Evolutionary conservation across 306 rosid species (phyloP).

Genomic region (Cucumis hystrix): DNA sequence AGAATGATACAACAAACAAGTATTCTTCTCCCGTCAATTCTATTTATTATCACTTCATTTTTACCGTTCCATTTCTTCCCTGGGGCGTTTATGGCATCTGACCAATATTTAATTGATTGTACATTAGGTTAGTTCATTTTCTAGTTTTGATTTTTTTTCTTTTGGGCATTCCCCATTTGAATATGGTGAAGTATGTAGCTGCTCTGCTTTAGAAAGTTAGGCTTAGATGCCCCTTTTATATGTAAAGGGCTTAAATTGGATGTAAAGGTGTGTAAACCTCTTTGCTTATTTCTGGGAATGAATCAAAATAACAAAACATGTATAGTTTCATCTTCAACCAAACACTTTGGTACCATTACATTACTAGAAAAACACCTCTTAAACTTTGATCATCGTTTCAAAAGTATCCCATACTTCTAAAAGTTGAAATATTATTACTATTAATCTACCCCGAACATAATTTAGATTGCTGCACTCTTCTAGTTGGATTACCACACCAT

Average conservation of each 20-base stretch:
- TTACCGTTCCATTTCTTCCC: background rate
- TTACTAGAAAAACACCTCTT: background rate
- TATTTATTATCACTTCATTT: background rate
- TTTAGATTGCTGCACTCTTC: no score
- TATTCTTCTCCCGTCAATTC: background rate
- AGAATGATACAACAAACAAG: background rate
- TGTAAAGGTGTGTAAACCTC: background rate
- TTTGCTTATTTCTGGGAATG: background rate
- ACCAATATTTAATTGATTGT: background rate
- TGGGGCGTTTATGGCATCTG: background rate
- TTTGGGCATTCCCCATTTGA: background rate
- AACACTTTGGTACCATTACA: background rate
- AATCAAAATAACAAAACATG: background rate
- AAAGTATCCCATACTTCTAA: no score
- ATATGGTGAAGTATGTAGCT: conserved; percentile 1
- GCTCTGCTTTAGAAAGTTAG: background rate
- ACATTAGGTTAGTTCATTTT: background rate
- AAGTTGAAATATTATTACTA: no score
- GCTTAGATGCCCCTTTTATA: background rate
- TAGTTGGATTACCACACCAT: no score
- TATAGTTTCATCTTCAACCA: background rate
- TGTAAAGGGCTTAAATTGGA: background rate
- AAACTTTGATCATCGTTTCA: no score
- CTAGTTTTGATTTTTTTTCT: background rate
- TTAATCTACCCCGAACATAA: no score